Evolutionary conservation across 2,329 filamentous ascomycete genomes (phyloP).

Genomic region (Bisporella sp.): DNA sequence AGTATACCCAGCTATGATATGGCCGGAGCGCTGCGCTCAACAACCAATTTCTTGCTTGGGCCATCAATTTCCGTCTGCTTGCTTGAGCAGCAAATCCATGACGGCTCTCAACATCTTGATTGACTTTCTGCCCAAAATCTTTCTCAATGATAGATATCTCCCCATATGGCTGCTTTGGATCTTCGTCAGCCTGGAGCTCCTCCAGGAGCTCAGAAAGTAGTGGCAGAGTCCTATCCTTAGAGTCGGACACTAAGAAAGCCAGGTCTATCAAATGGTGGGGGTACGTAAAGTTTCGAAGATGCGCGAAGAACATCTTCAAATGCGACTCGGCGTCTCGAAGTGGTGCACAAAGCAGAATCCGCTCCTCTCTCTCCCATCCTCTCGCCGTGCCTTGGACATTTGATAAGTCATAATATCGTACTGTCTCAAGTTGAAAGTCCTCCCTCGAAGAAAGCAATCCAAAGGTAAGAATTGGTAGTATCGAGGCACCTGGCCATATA

Average conservation of each 20-base stretch:
- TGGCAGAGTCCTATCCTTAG: constrained; percentile 81
- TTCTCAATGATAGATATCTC: constrained; percentile 98
- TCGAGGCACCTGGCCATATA: constrained; percentile 61
- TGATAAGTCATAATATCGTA: constrained; percentile 93
- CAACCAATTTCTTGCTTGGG: constrained; percentile 94
- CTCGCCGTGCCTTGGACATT: constrained; percentile 86
- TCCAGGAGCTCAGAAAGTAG: constrained; percentile 70
- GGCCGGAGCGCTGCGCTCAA: constrained; percentile 87
- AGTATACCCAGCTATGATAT: constrained; percentile 98
- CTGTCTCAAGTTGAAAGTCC: constrained; percentile 80
- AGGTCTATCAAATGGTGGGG: constrained; percentile 94
- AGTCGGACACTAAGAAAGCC: constrained; percentile 94
- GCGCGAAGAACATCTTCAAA: constrained; percentile 97
- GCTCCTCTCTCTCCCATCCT: constrained; percentile 94
- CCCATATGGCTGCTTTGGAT: constrained; percentile 78
- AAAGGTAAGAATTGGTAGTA: constrained; percentile 57
- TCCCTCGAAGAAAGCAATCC: constrained; percentile 61
- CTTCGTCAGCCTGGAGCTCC: constrained; percentile 70
- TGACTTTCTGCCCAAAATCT: constrained; percentile 96
- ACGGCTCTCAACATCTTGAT: constrained; percentile 94
- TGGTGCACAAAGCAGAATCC: constrained; percentile 90
- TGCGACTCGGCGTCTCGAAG: constrained; percentile 88
- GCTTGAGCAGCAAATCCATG: constrained; percentile 97
- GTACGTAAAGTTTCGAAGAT: constrained; percentile 93
- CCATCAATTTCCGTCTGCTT: constrained; percentile 91